Percentiles rank a stretch among this genome's conserved stretches.
These are phyloP conservation scores for Ascodesmis nigricans DNA, from an alignment of 495 filamentous ascomycete species.

Conservation along the genomic window DNA sequence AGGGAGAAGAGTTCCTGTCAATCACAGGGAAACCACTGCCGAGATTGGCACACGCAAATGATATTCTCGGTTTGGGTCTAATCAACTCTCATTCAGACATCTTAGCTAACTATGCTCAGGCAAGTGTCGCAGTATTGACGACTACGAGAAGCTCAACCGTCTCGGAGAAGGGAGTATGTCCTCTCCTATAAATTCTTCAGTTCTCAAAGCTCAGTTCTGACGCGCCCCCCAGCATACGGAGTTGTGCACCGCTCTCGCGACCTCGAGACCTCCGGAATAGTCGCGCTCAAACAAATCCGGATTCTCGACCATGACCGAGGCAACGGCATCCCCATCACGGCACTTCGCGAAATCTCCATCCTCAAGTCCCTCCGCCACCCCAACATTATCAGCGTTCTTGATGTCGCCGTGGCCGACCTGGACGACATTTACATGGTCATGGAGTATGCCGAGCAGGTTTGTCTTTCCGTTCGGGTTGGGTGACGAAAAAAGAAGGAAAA, in stretches of 20 bases:
- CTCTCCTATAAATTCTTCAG: not conserved
- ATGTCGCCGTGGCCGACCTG: constrained; percentile 26
- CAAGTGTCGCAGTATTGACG: constrained; percentile 23
- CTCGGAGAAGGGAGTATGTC: constrained; percentile 27
- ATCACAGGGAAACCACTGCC: constrained; percentile 24
- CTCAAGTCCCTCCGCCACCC: constrained; percentile 25
- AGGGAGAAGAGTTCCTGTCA: constrained; percentile 15
- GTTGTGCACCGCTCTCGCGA: constrained; percentile 27
- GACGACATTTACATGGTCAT: constrained; percentile 30
- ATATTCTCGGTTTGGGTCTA: constrained; percentile 21
- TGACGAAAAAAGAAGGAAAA: too few relatives aligned
- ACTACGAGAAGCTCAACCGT: constrained; percentile 26
- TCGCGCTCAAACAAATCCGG: constrained; percentile 28
- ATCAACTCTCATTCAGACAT: constrained; percentile 3
- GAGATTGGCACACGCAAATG: constrained; percentile 13
- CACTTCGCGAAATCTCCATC: constrained; percentile 28
- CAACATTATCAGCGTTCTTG: constrained; percentile 27
- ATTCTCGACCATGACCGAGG: constrained; percentile 25
- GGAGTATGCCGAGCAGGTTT: constrained; percentile 31
- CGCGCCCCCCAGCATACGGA: constrained; percentile 23
- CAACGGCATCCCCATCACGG: constrained; percentile 29
- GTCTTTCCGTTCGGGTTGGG: constrained; percentile 23
- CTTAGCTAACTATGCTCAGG: too few relatives aligned
- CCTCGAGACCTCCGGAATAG: constrained; percentile 19
- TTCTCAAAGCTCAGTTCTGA: constrained; percentile 1